Conservation (phyloP, 2,329 filamentous ascomycete genomes). For the Cytospora chrysosperma region DNA sequence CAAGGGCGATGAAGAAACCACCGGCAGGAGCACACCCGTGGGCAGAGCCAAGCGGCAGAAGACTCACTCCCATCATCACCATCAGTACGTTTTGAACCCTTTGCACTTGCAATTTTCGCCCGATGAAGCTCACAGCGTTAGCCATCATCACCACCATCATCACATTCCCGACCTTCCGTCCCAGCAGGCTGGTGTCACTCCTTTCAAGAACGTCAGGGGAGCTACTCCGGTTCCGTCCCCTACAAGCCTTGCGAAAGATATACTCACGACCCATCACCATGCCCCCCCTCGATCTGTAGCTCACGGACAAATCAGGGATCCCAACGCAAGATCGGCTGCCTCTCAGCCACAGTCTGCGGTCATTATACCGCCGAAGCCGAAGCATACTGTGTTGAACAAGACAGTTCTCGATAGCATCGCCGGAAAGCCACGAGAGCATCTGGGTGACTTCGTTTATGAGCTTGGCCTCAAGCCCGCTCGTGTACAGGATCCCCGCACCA, state of each 20-base stretch:
- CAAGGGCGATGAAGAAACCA: conserved; percentile 64
- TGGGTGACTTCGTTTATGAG: conserved; percentile 82
- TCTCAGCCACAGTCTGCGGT: conserved; percentile 39
- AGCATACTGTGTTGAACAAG: conserved; percentile 66
- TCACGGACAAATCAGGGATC: conserved; percentile 27
- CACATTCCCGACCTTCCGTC: conserved; percentile 48
- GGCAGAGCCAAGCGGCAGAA: conserved; percentile 66
- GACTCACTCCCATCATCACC: conserved; percentile 62
- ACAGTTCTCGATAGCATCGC: conserved; percentile 71
- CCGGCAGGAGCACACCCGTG: conserved; percentile 60
- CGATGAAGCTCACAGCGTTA: conserved; percentile 28
- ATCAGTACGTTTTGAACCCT: conserved; percentile 55
- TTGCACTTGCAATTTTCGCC: background rate
- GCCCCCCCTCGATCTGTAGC: conserved; percentile 37
- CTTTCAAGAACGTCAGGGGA: conserved; percentile 52
- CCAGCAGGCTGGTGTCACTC: conserved; percentile 39
- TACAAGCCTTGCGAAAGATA: conserved; percentile 40
- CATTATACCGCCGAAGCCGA: conserved; percentile 57
- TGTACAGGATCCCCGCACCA: conserved; percentile 52
- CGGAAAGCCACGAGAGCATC: conserved; percentile 70
- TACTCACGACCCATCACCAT: conserved; percentile 47
- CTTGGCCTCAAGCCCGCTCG: conserved; percentile 59
- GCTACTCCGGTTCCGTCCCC: conserved; percentile 46
- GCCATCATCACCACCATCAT: conserved; percentile 60
- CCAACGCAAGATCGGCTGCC: conserved; percentile 35